Evolutionary conservation across 306 rosid species (phyloP).

Genomic region (Rubus parviflorus): DNA sequence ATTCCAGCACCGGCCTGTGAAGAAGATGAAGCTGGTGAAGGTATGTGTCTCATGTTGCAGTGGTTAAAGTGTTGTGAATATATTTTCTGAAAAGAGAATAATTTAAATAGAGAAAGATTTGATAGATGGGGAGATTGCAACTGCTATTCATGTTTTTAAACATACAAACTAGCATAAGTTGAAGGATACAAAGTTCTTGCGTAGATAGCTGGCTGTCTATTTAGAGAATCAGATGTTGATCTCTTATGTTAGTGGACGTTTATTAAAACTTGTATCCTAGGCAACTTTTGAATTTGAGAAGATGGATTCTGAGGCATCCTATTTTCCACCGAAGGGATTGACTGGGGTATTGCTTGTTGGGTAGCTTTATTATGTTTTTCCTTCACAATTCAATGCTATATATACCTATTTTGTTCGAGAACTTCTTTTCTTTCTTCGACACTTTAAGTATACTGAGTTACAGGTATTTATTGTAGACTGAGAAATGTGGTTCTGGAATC

Average conservation of each 20-base stretch:
- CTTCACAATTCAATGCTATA: not conserved
- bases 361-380: not conserved
- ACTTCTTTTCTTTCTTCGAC: not conserved
- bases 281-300: not conserved
- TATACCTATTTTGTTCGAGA: slow-evolving; percentile 5
- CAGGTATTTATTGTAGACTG: slow-evolving; percentile 64
- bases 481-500: slow-evolving; percentile 93
- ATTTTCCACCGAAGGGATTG: not conserved
- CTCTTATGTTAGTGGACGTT: slow-evolving; percentile 2
- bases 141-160: not conserved
- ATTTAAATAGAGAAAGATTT: not conserved
- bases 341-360: not conserved
- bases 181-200: not conserved
- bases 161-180: not conserved
- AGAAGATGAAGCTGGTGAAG: slow-evolving; percentile 86
- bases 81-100: not conserved
- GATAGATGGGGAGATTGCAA: not conserved
- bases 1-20: slow-evolving; percentile 73
- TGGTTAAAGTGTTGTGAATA: not conserved
- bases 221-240: not conserved
- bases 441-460: slow-evolving; percentile 21
- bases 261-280: not conserved
- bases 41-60: slow-evolving; percentile 37
- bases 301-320: not conserved
- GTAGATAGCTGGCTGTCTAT: not conserved